Conservation (phyloP, 2,329 filamentous ascomycete genomes). For the Sodiomyces alkalinus region DNA sequence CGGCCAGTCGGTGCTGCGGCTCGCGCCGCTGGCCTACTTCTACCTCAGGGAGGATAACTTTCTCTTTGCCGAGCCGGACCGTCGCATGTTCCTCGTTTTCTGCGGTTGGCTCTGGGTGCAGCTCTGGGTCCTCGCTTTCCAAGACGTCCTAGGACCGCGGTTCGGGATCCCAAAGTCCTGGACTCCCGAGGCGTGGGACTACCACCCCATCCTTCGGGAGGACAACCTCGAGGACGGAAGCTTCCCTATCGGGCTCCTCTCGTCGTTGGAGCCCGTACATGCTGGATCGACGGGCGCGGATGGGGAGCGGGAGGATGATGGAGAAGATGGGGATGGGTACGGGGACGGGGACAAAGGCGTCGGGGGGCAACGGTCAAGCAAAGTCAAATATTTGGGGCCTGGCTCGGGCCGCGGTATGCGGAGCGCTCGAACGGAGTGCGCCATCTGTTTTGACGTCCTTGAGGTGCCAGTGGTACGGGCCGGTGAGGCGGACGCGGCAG, state of each 20-base stretch:
- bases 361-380: constrained; percentile 5
- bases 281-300: constrained; percentile 14
- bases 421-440: constrained; percentile 56
- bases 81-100: constrained; percentile 46
- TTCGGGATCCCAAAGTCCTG: constrained; percentile 62
- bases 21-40: constrained; percentile 75
- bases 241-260: constrained; percentile 60
- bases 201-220: constrained; percentile 77
- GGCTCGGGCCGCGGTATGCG: constrained; percentile 18
- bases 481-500: constrained; percentile 31
- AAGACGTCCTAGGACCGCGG: constrained; percentile 77
- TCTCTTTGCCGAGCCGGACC: constrained; percentile 58
- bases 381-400: no score
- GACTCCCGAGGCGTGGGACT: constrained; percentile 74
- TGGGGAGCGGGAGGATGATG: constrained; percentile 9
- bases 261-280: constrained; percentile 16
- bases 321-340: constrained; percentile 11
- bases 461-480: constrained; percentile 69
- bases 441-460: constrained; percentile 84
- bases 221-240: constrained; percentile 68
- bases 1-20: constrained; percentile 64
- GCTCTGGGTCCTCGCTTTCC: constrained; percentile 59
- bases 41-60: constrained; percentile 68
- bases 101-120: constrained; percentile 79
- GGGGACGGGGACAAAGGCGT: constrained; percentile 17